Conservation (phyloP, 371 early-diverging fungal genomes). For the Lichtheimia corymbifera region DNA sequence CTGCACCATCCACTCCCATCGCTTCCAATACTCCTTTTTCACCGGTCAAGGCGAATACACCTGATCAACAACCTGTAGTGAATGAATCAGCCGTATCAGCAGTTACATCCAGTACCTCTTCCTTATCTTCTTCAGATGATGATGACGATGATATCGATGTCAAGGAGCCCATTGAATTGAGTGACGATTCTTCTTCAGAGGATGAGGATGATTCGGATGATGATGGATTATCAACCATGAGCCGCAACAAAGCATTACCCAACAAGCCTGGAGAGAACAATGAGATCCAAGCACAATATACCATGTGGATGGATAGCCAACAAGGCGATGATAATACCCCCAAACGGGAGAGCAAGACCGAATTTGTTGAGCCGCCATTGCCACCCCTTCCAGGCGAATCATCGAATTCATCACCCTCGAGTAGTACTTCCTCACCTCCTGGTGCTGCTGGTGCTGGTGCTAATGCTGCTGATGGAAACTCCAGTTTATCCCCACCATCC, state of each 20-base stretch:
- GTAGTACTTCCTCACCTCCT: conserved; percentile 10
- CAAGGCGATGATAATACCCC: conserved; percentile 4
- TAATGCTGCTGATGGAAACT: no score
- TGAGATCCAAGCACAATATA: conserved; percentile 42
- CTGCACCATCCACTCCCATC: neutral
- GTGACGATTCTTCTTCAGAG: conserved; percentile 9
- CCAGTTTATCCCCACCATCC: neutral
- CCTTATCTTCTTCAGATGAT: conserved; percentile 12
- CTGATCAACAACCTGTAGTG: neutral
- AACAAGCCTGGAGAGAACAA: conserved; percentile 2
- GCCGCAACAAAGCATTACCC: neutral
- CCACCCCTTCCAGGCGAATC: neutral
- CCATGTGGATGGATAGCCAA: conserved; percentile 48
- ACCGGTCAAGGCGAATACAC: neutral
- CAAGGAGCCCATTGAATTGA: conserved; percentile 9
- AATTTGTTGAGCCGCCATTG: conserved; percentile 4
- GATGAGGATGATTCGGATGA: conserved; percentile 12
- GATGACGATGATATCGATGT: conserved; percentile 12
- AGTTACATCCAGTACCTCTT: neutral
- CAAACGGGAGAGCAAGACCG: conserved; percentile 10
- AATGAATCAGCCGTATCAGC: neutral
- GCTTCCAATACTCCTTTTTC: conserved; percentile 6
- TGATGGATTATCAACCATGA: neutral
- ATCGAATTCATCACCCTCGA: neutral
- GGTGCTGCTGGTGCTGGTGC: no score